These are phyloP conservation scores for Gynostemma pentaphyllum DNA, from an alignment of 306 rosid species.

Conservation along the genomic window DNA sequence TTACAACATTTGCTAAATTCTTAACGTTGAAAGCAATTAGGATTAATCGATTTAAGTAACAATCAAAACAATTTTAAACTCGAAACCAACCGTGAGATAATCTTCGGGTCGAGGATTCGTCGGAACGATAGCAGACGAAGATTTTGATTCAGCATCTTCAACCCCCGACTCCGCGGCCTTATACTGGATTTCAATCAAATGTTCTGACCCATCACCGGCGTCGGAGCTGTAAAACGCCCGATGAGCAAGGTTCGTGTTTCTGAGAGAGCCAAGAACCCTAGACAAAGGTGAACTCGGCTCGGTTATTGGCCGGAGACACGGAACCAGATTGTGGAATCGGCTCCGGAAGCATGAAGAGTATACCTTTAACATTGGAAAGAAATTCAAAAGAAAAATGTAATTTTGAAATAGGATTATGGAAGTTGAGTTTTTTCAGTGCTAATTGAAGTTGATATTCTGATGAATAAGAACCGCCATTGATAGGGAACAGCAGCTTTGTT, in stretches of 20 bases:
- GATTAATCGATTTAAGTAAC: too few species aligned
- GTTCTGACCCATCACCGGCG: conserved; percentile 49
- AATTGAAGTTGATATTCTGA: not conserved
- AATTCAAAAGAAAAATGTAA: not conserved
- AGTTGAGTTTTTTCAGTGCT: conserved; percentile 3
- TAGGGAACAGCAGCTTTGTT: conserved; percentile 8
- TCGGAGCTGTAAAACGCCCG: conserved; percentile 74
- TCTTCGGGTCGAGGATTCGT: conserved; percentile 88
- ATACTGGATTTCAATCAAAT: conserved; percentile 35
- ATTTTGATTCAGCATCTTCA: conserved; percentile 33
- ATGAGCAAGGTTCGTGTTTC: conserved; percentile 21
- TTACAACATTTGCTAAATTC: not conserved
- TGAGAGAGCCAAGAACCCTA: conserved; percentile 36
- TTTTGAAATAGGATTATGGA: not conserved
- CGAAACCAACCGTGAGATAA: conserved; percentile 69
- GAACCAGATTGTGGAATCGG: conserved; percentile 30
- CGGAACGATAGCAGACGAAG: conserved; percentile 72
- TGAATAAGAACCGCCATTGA: conserved; percentile 36
- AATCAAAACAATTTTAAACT: conserved; percentile 9
- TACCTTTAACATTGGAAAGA: conserved; percentile 65
- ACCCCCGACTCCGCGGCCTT: conserved; percentile 36
- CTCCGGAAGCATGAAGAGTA: conserved; percentile 26
- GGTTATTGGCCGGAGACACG: conserved; percentile 32
- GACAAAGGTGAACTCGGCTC: conserved; percentile 37
- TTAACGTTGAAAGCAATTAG: not conserved